Evolutionary conservation across 345 rosid species (phyloP), one percentile per base, ranked within the genome.

Genomic region (Orychophragmus violaceus): DNA sequence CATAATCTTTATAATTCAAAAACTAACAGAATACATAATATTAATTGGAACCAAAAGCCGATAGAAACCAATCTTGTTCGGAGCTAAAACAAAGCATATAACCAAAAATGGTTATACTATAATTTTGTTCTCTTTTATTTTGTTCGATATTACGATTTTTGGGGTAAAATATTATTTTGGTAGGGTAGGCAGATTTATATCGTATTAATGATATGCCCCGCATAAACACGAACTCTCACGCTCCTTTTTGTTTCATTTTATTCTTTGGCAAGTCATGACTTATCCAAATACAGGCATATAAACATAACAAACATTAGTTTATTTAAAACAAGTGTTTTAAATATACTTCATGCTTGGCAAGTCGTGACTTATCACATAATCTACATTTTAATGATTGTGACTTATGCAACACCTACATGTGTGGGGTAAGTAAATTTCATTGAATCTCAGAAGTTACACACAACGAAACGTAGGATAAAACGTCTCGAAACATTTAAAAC

Each of bases 271-370:
- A 55, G 52, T 64, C 64, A 17, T 54, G 30, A 46, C 76, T 71
- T 71, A 64, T 71, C 76, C 69, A 71, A 41, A 60, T 22, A 39
- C 25, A 29, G 21, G 45, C 61, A 51, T 2, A 59, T 41, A 41
- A 41, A 8, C 48, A 41, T 16, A 41, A 41, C 10, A 41, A 41
- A 41, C 3, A 41, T 9, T 16, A 16, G 0, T 39, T 41, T 41
- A 41, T 27, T 5, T 21, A 11, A 41, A 49, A 22, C 14, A 21
- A 48, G 16, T 22, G 53, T 4, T 21, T 3, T 11, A 21, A 22
- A 16, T n/a, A 21, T 48, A 22, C 28, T 49, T 12, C 11, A 46
- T 19, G 5, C 54, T 49, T 11, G 1, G 29, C 3, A 49, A 5
- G 16, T 22, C 16, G 28, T 2, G 52, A 23, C 29, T 22, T 49